Base-by-base conservation (phyloP, 257 asterid species). In the Lithospermum erythrorhizon region DNA sequence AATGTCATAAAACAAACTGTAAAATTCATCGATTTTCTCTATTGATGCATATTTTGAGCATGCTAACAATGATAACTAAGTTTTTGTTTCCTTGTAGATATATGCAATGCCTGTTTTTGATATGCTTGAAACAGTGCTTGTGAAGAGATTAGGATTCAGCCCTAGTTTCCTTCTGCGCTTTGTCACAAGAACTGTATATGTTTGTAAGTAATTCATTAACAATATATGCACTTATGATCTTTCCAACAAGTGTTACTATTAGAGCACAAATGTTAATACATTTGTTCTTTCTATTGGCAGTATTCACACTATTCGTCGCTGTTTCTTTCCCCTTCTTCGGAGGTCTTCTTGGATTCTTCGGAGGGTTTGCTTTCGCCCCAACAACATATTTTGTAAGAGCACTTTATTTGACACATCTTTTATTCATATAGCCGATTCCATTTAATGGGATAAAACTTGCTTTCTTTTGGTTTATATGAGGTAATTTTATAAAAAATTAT, bases 351-450 rank as follows among this genome's bases (percentile, higher is more conserved):
- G 94, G 91, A 53, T 87, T 87, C 69, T 87, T 87, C 5, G 98
- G 98, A 55, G 96, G 96, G 23, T 87, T 90, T 62, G 98, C 95
- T 58, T 90, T 90, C 55, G 98, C 96, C 0, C 98, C 98, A 53
- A 90, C 98, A 25, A 83, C 98, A 55, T 91, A 88, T 82, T 91
- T 83, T 22, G 95, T 88, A 78, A 83, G 98, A 62, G 41, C 60
- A 27, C 29, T 56, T 4, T n/a, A 1, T 29, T 17, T 13, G 27
- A 2, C 62, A 58, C 21, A n/a, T 20, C n/a, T 19, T 1, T 54
- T n/a, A 23, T 23, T n/a, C n/a, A n/a, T n/a, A n/a, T n/a, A n/a
- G n/a, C n/a, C n/a, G n/a, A n/a, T n/a, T n/a, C n/a, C n/a, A n/a
- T n/a, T n/a, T n/a, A n/a, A n/a, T n/a, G n/a, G n/a, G n/a, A n/a